Base-by-base conservation (phyloP, 805 yeast species). In the Spencermartinsiella europaea region DNA sequence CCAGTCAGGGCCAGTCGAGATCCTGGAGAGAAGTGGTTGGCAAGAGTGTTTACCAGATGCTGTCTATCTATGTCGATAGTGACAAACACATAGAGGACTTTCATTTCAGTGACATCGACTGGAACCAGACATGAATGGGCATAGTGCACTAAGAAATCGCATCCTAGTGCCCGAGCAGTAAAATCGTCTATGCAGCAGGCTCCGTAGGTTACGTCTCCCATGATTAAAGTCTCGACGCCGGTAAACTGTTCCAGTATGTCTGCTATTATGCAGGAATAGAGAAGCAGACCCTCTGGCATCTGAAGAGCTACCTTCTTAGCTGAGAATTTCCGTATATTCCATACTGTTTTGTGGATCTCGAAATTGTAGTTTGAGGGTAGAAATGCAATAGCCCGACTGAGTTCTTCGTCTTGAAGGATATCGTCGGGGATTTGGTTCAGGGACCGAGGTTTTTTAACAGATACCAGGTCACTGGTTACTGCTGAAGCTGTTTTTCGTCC, bases 151-250 rank as follows among this genome's bases (percentile, higher is more conserved):
- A 93, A 81, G 59, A 90, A 84, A 61, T 93, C 99, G 67, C 99
- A 93, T 41, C 85, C 96, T 21, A 93, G 66, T 0, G 98, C 81
- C 52, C 90, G 73, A 1, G 99, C 99, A 0, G 99, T 90, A 62
- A 74, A 93, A 61, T 93, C 99, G 63, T 93, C 99, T 39, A 93
- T 89, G 67, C 99, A 93, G 63, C 99, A 93, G 0, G 99, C 99
- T 37, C 99, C 99, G 60, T 93, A 93, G 0, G 97, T 87, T 0
- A 93, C 99, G 64, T 93, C 99, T 1, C 99, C 99, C 99, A 93
- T 93, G 2, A 91, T 93, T 1, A 93, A 72, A 0, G 90, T 85
- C 60, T 90, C 96, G 44, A 84, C 88, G 8, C 35, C 28, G 63
- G 97, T 90, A 57, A 93, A 91, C 64, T 90, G 96, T 60, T 88